A percentile compares a stretch with the other conserved stretches of the same genome.
Evolutionary conservation across 371 early-diverging fungal genomes (phyloP).

Genomic region (Lichtheimia hyalospora): DNA sequence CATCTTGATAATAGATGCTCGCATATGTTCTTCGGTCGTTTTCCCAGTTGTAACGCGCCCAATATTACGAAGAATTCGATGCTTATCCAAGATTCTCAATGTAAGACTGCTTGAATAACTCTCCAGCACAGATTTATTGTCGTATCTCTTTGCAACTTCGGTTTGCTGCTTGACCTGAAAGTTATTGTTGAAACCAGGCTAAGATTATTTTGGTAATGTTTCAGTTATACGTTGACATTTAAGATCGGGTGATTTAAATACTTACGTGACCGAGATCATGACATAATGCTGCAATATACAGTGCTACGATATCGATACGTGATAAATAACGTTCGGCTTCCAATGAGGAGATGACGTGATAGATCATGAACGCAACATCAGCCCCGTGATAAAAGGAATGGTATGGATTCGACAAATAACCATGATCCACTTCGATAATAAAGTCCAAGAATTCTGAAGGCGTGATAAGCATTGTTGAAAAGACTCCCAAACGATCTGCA

Average conservation of each 20-base stretch:
- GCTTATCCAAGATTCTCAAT: slow-evolving; percentile 65
- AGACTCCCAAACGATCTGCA: slow-evolving; percentile 62
- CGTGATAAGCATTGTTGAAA: slow-evolving; percentile 55
- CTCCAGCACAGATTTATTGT: slow-evolving; percentile 84
- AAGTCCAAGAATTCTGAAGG: slow-evolving; percentile 76
- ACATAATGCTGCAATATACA: slow-evolving; percentile 81
- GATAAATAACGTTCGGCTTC: slow-evolving; percentile 63
- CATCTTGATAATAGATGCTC: slow-evolving; percentile 56
- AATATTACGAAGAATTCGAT: slow-evolving; percentile 56
- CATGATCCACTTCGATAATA: slow-evolving; percentile 74
- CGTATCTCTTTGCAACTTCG: slow-evolving; percentile 66
- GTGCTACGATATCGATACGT: slow-evolving; percentile 67
- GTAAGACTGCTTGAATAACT: slow-evolving; percentile 82
- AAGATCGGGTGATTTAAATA: slow-evolving; percentile 13
- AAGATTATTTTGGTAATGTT: slow-evolving; percentile 31
- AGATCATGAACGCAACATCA: slow-evolving; percentile 82
- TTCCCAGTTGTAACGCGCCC: slow-evolving; percentile 29
- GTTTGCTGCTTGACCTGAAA: slow-evolving; percentile 85
- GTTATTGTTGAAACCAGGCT: slow-evolving; percentile 90
- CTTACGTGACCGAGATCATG: slow-evolving; percentile 92
- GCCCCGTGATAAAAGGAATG: slow-evolving; percentile 89
- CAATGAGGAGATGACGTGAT: slow-evolving; percentile 67
- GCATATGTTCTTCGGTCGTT: slow-evolving; percentile 52
- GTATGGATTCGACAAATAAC: slow-evolving; percentile 80
- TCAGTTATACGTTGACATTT: too few species aligned